A percentile compares a stretch with the other conserved stretches of the same genome.
Evolutionary conservation across 108 stramenopile species (phyloP).

Genomic region (Mediolabrus comicus): DNA sequence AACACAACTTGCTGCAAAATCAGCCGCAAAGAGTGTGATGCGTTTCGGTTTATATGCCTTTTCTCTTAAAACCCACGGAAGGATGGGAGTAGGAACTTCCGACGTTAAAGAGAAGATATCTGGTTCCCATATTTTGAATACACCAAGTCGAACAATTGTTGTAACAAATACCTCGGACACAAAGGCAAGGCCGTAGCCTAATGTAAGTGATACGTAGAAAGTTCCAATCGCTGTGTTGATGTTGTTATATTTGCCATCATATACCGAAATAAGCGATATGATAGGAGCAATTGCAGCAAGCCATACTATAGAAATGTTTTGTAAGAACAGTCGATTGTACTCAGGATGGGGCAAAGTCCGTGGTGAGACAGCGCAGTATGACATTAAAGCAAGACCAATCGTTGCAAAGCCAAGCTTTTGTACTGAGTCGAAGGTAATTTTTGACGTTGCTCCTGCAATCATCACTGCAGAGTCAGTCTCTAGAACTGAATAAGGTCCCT

Average conservation of each 20-base stretch:
- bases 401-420: conserved; percentile 55
- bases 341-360: conserved; percentile 54
- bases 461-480: conserved; percentile 28
- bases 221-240: conserved; percentile 60
- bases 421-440: conserved; percentile 61
- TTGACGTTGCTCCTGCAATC: conserved; percentile 37
- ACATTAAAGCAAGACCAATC: conserved; percentile 39
- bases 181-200: conserved; percentile 72
- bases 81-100: conserved; percentile 55
- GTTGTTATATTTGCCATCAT: conserved; percentile 57
- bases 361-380: conserved; percentile 81
- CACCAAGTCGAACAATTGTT: conserved; percentile 67
- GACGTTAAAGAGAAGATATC: conserved; percentile 67
- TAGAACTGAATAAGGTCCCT: conserved; percentile 23
- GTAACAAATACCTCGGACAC: conserved; percentile 65
- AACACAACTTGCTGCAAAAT: conserved; percentile 77
- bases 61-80: conserved; percentile 88
- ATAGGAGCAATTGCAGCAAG: conserved; percentile 57
- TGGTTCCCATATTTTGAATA: conserved; percentile 75
- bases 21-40: conserved; percentile 84
- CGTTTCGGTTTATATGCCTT: conserved; percentile 73
- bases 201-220: conserved; percentile 70
- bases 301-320: conserved; percentile 57
- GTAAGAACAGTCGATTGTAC: conserved; percentile 73
- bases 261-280: conserved; percentile 40